Percentiles rank a stretch among this genome's conserved stretches.
phyloP scores from a whole-genome alignment of 768 basidiomycete genomes.

The Suillus decipiens region DNA sequence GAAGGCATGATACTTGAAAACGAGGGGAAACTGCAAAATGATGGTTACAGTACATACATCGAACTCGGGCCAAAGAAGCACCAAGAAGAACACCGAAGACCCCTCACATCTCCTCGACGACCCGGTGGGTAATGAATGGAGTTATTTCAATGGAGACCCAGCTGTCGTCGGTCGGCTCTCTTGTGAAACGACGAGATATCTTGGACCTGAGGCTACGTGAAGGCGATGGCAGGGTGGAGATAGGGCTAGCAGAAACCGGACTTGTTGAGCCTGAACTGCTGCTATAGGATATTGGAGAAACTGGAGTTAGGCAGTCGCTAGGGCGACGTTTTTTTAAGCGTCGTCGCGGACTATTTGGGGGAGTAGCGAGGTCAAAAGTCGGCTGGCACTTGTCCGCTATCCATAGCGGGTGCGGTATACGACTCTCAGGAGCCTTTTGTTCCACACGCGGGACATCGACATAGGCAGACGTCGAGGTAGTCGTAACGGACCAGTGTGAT shows the following conservation, averaged over 20 bases:
- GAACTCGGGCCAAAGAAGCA: background rate
- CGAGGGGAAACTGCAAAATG: background rate
- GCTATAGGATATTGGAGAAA: conserved; percentile 1
- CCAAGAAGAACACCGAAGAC: background rate
- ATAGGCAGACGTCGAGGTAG: conserved; percentile 35
- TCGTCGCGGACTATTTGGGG: conserved; percentile 24
- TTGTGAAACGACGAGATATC: conserved; percentile 21
- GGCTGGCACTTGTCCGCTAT: conserved; percentile 6
- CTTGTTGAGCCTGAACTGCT: conserved; percentile 5
- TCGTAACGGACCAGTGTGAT: conserved; percentile 39
- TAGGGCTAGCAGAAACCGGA: conserved; percentile 8
- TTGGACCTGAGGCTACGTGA: conserved; percentile 21
- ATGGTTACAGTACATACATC: background rate
- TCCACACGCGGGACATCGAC: conserved; percentile 18
- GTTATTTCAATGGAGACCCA: conserved; percentile 35
- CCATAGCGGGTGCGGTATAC: background rate
- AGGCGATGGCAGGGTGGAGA: conserved; percentile 10
- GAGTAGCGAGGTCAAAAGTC: conserved; percentile 15
- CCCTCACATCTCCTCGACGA: background rate
- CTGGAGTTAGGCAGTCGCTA: conserved; percentile 8
- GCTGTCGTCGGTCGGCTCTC: conserved; percentile 23
- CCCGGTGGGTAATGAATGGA: conserved; percentile 24
- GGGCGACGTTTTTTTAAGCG: conserved; percentile 35
- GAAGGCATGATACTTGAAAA: background rate
- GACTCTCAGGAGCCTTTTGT: background rate